phyloP scores from a whole-genome alignment of 1,284 basidiomycete species.

The Phellopilus nigrolimitatus region DNA sequence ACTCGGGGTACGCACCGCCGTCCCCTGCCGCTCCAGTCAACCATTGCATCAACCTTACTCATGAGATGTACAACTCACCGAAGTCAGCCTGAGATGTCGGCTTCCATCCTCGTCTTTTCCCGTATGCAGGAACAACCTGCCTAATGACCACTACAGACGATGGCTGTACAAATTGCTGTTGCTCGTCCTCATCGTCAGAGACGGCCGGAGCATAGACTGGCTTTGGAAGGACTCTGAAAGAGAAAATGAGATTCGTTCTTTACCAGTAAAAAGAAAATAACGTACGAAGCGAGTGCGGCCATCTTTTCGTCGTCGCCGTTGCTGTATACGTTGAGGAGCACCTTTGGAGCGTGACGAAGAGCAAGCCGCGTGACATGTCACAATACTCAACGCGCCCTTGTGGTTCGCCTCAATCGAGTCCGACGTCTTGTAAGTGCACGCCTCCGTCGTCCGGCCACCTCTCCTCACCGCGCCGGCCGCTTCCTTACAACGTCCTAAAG shows the following conservation, averaged over 20 bases:
- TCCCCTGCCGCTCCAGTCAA: constrained; percentile 49
- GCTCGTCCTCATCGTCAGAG: constrained; percentile 57
- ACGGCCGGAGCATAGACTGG: constrained; percentile 53
- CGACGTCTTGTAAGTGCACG: too few species aligned
- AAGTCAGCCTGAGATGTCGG: constrained; percentile 81
- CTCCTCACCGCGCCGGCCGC: background rate
- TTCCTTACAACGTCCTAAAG: background rate
- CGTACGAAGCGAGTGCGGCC: constrained; percentile 59
- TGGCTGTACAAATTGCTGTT: constrained; percentile 33
- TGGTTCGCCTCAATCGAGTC: background rate
- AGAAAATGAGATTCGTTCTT: background rate
- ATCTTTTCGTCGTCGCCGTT: constrained; percentile 34
- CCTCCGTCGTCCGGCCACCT: background rate
- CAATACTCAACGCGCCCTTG: background rate
- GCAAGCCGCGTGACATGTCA: background rate
- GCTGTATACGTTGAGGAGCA: background rate
- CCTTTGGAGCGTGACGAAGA: background rate
- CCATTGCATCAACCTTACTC: background rate
- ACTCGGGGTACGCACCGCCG: constrained; percentile 96
- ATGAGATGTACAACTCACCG: constrained; percentile 42
- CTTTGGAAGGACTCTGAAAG: constrained; percentile 57
- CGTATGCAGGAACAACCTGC: constrained; percentile 70
- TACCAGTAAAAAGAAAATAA: constrained; percentile 19
- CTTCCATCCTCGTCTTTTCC: constrained; percentile 83
- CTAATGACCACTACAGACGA: constrained; percentile 49